These are phyloP conservation scores for Suhomyces kilbournensis DNA, from an alignment of 805 yeast species.

Conservation along the genomic window DNA sequence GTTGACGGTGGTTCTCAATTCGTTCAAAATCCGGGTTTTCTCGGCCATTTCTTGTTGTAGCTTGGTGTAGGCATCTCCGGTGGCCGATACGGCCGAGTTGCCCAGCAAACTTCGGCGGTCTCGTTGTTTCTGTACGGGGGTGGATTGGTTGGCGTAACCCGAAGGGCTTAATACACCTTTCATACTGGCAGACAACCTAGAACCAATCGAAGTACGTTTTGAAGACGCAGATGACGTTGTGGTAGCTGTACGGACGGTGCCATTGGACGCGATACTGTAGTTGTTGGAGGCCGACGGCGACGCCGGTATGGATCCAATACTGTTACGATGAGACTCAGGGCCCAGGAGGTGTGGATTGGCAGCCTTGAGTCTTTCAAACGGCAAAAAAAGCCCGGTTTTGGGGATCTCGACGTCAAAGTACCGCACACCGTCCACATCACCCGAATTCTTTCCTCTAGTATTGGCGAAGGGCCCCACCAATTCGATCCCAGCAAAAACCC, in stretches of 20 bases:
- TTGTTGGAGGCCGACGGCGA: background rate
- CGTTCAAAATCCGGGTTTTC: slow-evolving; percentile 45
- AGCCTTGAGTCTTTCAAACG: slow-evolving; percentile 43
- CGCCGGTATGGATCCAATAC: background rate
- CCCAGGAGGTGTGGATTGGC: slow-evolving; percentile 30
- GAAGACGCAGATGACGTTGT: background rate
- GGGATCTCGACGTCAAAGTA: slow-evolving; percentile 68
- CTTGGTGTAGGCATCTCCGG: slow-evolving; percentile 18
- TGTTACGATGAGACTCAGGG: background rate
- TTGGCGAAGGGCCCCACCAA: slow-evolving; percentile 59
- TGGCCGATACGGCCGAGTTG: background rate
- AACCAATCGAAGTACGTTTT: slow-evolving; percentile 4
- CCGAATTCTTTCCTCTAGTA: slow-evolving; percentile 76
- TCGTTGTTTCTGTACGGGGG: slow-evolving; percentile 3
- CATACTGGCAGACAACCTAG: slow-evolving; percentile 4
- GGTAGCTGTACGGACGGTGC: background rate
- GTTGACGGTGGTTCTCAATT: slow-evolving; percentile 46
- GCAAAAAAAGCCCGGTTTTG: slow-evolving; percentile 73
- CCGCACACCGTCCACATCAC: slow-evolving; percentile 67
- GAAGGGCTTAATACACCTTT: slow-evolving; percentile 4
- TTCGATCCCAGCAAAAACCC: slow-evolving; percentile 86
- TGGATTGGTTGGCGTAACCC: slow-evolving; percentile 1
- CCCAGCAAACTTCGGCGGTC: slow-evolving; percentile 1
- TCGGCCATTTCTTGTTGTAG: slow-evolving; percentile 33
- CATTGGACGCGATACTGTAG: background rate